A percentile compares a stretch with the other conserved stretches of the same genome.
Evolutionary conservation across 805 yeast genomes (phyloP).

Genomic region (Wickerhamiella nectarea): DNA sequence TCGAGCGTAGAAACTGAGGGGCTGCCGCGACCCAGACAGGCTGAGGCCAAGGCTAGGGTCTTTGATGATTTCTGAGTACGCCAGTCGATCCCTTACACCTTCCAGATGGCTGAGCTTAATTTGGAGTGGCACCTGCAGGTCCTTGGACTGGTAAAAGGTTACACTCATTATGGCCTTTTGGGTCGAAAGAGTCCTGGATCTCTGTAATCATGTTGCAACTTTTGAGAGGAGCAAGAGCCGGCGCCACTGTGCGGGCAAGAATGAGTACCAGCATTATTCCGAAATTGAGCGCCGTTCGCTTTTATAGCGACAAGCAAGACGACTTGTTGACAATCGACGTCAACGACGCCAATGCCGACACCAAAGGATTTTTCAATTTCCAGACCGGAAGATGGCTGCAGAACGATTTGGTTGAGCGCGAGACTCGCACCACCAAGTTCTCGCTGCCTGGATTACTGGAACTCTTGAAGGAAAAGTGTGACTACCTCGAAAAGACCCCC

Average conservation of each 20-base stretch:
- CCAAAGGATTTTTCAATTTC: constrained; percentile 55
- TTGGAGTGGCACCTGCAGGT: constrained; percentile 36
- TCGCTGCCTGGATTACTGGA: constrained; percentile 61
- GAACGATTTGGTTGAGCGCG: constrained; percentile 62
- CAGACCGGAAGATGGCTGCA: constrained; percentile 93
- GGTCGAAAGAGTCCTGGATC: no score
- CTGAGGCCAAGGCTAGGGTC: constrained; percentile 33
- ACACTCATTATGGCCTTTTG: constrained; percentile 14
- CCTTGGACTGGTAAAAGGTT: constrained; percentile 45
- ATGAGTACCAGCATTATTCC: no score
- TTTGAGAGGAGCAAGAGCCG: no score
- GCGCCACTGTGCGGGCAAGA: no score
- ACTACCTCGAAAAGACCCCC: constrained; percentile 26
- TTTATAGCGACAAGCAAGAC: no score
- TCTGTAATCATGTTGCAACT: background rate
- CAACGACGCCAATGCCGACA: constrained; percentile 16
- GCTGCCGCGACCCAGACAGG: constrained; percentile 16
- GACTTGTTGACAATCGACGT: constrained; percentile 16
- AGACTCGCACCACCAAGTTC: constrained; percentile 64
- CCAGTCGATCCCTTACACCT: constrained; percentile 31
- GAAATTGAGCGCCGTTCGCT: no score
- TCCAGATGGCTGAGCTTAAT: constrained; percentile 37
- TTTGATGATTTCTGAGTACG: constrained; percentile 35
- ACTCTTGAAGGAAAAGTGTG: constrained; percentile 21
- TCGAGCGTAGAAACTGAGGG: constrained; percentile 28